Percentiles rank a stretch among this genome's conserved stretches.
phyloP scores from a whole-genome alignment of 768 basidiomycete genomes.

The Sporobolomyces roseus region DNA sequence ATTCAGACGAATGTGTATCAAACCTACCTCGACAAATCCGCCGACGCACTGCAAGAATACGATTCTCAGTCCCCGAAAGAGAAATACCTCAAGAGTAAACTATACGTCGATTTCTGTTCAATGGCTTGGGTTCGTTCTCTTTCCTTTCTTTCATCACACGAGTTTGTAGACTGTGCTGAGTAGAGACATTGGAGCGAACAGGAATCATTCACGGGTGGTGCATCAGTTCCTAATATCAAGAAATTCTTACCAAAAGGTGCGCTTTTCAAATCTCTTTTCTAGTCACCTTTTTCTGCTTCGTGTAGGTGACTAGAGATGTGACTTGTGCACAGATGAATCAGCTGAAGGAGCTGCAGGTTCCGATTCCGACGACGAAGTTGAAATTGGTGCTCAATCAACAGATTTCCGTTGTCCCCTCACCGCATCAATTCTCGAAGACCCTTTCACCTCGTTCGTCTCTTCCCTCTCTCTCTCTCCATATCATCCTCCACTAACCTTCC shows the following conservation, averaged over 20 bases:
- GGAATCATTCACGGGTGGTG: conserved; percentile 63
- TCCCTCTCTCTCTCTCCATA: background rate
- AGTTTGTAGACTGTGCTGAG: background rate
- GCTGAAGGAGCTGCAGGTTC: conserved; percentile 42
- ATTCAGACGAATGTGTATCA: conserved; percentile 43
- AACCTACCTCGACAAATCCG: conserved; percentile 56
- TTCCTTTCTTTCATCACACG: background rate
- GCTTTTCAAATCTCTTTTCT: background rate
- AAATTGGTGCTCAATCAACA: conserved; percentile 78
- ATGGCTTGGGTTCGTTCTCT: conserved; percentile 60
- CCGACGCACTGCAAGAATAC: conserved; percentile 55
- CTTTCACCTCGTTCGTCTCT: conserved; percentile 70
- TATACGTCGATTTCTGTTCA: conserved; percentile 63
- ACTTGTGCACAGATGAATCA: no score
- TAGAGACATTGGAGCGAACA: conserved; percentile 46
- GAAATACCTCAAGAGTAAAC: conserved; percentile 64
- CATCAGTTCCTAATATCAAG: conserved; percentile 70
- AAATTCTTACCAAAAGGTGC: conserved; percentile 68
- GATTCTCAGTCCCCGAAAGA: conserved; percentile 65
- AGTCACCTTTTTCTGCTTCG: background rate
- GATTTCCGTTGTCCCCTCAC: conserved; percentile 81
- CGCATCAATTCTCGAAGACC: conserved; percentile 63
- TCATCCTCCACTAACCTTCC: background rate
- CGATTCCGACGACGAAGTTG: conserved; percentile 81
- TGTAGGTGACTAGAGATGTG: background rate